These are phyloP conservation scores for Boletus rubescentipes DNA, from an alignment of 768 basidiomycete genomes.

Conservation along the genomic window DNA sequence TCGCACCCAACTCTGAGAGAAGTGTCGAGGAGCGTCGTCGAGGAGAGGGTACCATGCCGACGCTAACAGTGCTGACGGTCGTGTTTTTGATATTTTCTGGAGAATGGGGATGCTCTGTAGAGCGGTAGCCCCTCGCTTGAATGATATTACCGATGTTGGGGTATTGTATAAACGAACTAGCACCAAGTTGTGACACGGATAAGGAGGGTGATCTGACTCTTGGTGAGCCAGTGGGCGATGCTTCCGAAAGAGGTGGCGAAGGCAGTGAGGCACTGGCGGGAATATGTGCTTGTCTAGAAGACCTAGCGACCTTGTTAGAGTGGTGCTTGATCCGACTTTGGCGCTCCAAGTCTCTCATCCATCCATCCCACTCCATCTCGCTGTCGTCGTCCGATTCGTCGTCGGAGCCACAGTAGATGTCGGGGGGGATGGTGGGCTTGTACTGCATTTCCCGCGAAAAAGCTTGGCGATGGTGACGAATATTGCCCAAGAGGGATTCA, in stretches of 20 bases:
- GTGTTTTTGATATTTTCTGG: conserved; percentile 10
- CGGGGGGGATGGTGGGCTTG: conserved; percentile 7
- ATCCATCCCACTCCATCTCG: conserved; percentile 68
- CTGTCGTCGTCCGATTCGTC: conserved; percentile 44
- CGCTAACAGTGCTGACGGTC: conserved; percentile 27
- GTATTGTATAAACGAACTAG: conserved; percentile 9
- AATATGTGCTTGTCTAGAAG: conserved; percentile 1
- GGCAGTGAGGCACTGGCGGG: conserved; percentile 10
- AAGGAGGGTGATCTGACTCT: conserved; percentile 17
- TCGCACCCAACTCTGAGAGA: conserved; percentile 1
- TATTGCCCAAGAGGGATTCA: conserved; percentile 20
- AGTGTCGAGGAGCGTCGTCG: conserved; percentile 31
- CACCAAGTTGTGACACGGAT: conserved; percentile 2
- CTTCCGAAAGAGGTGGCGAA: conserved; percentile 30
- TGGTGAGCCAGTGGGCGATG: conserved; percentile 24
- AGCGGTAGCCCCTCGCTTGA: conserved; percentile 2
- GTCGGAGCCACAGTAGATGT: conserved; percentile 23
- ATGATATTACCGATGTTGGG: conserved; percentile 26
- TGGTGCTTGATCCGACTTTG: conserved; percentile 27
- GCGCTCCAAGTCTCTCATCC: conserved; percentile 57
- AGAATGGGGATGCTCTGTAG: conserved; percentile 2
- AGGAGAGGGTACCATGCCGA: conserved; percentile 10
- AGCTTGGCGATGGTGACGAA: conserved; percentile 21
- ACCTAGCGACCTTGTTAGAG: neutral
- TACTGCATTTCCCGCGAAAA: conserved; percentile 27